These are phyloP conservation scores for Termitomyces sp. DNA, from an alignment of 768 basidiomycete genomes.

Conservation along the genomic window DNA sequence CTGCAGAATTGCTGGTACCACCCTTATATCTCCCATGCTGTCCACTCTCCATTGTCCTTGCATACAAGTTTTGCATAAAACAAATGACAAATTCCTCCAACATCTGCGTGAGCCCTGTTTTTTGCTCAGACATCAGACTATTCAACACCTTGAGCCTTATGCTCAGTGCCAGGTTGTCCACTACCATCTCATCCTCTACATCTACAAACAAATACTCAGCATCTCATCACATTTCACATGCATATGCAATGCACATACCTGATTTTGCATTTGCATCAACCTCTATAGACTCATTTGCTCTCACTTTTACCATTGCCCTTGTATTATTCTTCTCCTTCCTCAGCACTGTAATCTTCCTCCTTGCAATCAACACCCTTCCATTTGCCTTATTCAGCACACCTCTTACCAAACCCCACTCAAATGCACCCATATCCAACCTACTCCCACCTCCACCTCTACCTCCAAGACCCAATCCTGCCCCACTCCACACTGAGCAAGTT, in stretches of 20 bases:
- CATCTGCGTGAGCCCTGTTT: slow-evolving; percentile 62
- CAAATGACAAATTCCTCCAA: slow-evolving; percentile 71
- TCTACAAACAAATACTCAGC: slow-evolving; percentile 2
- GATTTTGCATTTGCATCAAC: slow-evolving; percentile 62
- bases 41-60: slow-evolving; percentile 68
- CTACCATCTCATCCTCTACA: slow-evolving; percentile 36
- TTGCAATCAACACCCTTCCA: slow-evolving; percentile 79
- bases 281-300: slow-evolving; percentile 57
- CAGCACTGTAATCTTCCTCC: slow-evolving; percentile 65
- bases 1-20: slow-evolving; percentile 91
- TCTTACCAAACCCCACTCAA: slow-evolving; percentile 84
- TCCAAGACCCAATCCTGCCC: slow-evolving; percentile 23
- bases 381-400: slow-evolving; percentile 87
- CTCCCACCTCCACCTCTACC: no score
- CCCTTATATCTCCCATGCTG: slow-evolving; percentile 82
- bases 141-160: slow-evolving; percentile 72
- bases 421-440: slow-evolving; percentile 31
- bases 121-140: slow-evolving; percentile 72
- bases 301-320: slow-evolving; percentile 71
- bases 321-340: slow-evolving; percentile 88
- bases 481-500: slow-evolving; percentile 23
- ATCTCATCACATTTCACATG: not conserved
- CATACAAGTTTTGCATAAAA: slow-evolving; percentile 51
- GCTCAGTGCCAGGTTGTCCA: slow-evolving; percentile 62
- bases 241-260: slow-evolving; percentile 23